phyloP scores from a whole-genome alignment of 2,329 filamentous ascomycete genomes.

The Penicillium sp. region DNA sequence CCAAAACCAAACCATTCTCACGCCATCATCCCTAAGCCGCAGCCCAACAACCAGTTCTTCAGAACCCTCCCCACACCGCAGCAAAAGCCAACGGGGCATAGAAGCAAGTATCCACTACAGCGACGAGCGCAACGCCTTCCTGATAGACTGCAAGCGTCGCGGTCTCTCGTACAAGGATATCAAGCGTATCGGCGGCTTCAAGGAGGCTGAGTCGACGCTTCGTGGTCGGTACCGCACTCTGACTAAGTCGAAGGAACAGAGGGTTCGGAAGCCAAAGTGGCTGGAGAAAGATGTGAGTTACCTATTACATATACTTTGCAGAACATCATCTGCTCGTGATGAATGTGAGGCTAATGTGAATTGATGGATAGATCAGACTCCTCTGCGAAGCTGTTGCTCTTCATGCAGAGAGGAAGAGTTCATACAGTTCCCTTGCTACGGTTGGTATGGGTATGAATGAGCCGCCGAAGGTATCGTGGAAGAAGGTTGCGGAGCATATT shows the following conservation, averaged over 20 bases:
- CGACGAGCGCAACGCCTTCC: constrained; percentile 36
- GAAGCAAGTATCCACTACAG: constrained; percentile 15
- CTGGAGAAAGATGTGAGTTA: constrained; percentile 43
- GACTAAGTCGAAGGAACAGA: constrained; percentile 45
- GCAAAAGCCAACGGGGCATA: not conserved
- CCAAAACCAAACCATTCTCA: not conserved
- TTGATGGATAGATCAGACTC: constrained; percentile 33
- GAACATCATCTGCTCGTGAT: too few relatives aligned
- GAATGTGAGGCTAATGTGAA: too few relatives aligned
- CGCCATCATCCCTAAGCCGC: not conserved
- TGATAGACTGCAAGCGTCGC: constrained; percentile 41
- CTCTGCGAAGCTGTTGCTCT: constrained; percentile 40
- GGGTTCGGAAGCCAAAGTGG: constrained; percentile 48
- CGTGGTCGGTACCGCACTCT: constrained; percentile 47
- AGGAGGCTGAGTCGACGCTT: constrained; percentile 48
- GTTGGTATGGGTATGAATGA: constrained; percentile 8
- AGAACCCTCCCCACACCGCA: not conserved
- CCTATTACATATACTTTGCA: too few relatives aligned
- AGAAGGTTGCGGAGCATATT: constrained; percentile 55
- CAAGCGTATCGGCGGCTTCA: constrained; percentile 42
- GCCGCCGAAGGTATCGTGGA: constrained; percentile 54
- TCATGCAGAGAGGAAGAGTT: constrained; percentile 15
- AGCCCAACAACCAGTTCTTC: not conserved
- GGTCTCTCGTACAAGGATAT: constrained; percentile 49
- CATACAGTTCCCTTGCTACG: not conserved